Evolutionary conservation across 441 rosid species (phyloP).

Genomic region (Mallotus repandus): DNA sequence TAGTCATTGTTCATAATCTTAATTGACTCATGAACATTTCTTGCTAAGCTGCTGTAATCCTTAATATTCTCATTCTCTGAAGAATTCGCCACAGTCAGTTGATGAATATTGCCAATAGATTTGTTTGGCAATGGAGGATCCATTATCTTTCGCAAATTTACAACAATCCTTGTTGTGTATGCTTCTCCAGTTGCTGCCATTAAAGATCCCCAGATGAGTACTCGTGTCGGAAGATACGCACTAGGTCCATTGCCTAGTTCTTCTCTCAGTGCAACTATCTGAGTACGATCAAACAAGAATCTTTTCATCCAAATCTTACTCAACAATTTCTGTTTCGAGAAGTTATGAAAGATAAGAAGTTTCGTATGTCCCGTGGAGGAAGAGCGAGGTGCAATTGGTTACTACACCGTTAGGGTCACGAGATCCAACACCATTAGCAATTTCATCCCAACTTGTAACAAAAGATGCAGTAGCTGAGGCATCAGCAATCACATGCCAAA

Average conservation of each 20-base stretch:
- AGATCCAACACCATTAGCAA: too few relatives aligned
- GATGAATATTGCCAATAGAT: constrained; percentile 16
- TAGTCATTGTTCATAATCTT: too few relatives aligned
- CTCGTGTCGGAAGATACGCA: constrained; percentile 22
- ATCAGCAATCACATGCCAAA: constrained; percentile 1
- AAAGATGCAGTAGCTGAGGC: too few relatives aligned
- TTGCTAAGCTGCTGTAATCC: background rate
- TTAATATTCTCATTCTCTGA: background rate
- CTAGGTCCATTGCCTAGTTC: constrained; percentile 1
- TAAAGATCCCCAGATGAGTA: constrained; percentile 22
- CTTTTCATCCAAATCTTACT: constrained; percentile 22
- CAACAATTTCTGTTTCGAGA: background rate
- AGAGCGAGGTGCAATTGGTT: too few relatives aligned
- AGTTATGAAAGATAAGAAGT: background rate
- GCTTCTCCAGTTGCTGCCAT: background rate
- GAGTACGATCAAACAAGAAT: constrained; percentile 18
- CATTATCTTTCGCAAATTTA: constrained; percentile 18
- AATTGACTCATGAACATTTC: constrained; percentile 15
- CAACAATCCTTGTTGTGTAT: background rate
- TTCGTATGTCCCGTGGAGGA: background rate
- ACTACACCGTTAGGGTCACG: too few relatives aligned
- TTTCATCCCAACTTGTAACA: too few relatives aligned
- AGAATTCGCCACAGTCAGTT: background rate
- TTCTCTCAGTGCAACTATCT: constrained; percentile 21
- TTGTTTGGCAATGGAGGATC: constrained; percentile 17